A percentile compares a stretch with the other conserved stretches of the same genome.
Conservation (phyloP, 78 protist genomes). For the Dictyostelium capitatum region DNA sequence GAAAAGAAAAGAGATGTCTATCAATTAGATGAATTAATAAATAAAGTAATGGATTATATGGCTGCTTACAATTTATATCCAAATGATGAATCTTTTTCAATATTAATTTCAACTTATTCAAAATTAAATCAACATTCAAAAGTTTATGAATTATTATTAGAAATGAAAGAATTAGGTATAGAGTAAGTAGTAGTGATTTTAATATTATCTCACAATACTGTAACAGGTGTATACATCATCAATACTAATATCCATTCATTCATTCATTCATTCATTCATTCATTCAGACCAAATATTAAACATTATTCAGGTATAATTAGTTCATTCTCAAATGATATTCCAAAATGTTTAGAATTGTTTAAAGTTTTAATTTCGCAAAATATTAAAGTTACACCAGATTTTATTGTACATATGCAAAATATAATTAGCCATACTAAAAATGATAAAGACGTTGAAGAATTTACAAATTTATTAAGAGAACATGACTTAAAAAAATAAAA, state of each 20-base stretch:
- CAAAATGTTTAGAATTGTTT: constrained; percentile 24
- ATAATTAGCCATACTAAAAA: neutral
- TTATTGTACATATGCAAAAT: neutral
- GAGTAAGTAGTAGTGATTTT: constrained; percentile 23
- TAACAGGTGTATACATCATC: neutral
- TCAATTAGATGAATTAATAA: neutral
- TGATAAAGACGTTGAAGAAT: constrained; percentile 16
- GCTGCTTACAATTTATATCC: constrained; percentile 30
- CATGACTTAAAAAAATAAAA: neutral
- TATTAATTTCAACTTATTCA: constrained; percentile 54
- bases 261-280: too few relatives aligned
- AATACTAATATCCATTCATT: neutral
- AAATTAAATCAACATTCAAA: neutral
- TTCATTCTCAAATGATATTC: constrained; percentile 5
- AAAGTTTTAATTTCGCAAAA: constrained; percentile 30
- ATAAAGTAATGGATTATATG: constrained; percentile 35
- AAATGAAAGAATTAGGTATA: constrained; percentile 63
- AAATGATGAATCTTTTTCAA: constrained; percentile 29
- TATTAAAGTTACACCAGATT: constrained; percentile 40
- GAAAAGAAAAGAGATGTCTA: neutral
- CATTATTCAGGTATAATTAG: constrained; percentile 61
- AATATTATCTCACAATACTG: too few relatives aligned
- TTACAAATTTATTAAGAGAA: constrained; percentile 22
- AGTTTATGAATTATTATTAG: constrained; percentile 65
- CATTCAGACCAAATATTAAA: constrained; percentile 35